Base-by-base conservation (phyloP, 1,284 basidiomycete genomes). In the Kwoniella shivajii region DNA sequence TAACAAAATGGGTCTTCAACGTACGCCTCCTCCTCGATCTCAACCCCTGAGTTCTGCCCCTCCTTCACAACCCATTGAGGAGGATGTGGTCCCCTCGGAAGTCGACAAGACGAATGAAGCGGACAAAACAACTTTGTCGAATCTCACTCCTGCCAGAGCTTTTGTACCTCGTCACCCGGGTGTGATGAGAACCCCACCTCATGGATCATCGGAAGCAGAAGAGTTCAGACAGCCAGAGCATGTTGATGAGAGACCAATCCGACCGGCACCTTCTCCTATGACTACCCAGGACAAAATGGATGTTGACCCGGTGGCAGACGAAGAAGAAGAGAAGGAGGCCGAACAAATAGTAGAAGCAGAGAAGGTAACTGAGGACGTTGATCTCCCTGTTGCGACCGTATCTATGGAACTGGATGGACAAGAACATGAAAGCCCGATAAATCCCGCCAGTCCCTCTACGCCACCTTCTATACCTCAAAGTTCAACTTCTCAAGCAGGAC, bases 11-110 rank as follows among this genome's bases (percentile, higher is more conserved):
- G 68, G 67, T 18, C 54, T 73, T 6, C 53, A 59, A 55, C 63
- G 72, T 11, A 73, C 72, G 24, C 71, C 71, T 4, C 72, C 69
- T 0, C 58, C 55, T 18, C 51, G 58, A 27, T 56, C 37, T 6
- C 44, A 30, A 41, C 53, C 27, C n/a, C 27, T 46, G 1, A 26
- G 36, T 22, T 54, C 52, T 14, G 41, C 50, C 31, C 36, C 47
- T 4, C 46, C 50, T 22, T n/a, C n/a, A 1, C 27, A 47, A n/a
- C 13, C 30, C 34, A 41, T 26, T 13, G 44, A 24, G 27, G 34
- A 30, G 14, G 37, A 20, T 13, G 37, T 20, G n/a, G 30, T 34
- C 16, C 30, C 43, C 27, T n/a, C 22, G 29, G 3, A 37, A n/a
- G 34, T 18, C n/a, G n/a, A n/a, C n/a, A n/a, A n/a, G n/a, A n/a